Evolutionary conservation across 164 flowering plant genomes (phyloP), one percentile per base, ranked within the genome.

Genomic region (Sedum album): DNA sequence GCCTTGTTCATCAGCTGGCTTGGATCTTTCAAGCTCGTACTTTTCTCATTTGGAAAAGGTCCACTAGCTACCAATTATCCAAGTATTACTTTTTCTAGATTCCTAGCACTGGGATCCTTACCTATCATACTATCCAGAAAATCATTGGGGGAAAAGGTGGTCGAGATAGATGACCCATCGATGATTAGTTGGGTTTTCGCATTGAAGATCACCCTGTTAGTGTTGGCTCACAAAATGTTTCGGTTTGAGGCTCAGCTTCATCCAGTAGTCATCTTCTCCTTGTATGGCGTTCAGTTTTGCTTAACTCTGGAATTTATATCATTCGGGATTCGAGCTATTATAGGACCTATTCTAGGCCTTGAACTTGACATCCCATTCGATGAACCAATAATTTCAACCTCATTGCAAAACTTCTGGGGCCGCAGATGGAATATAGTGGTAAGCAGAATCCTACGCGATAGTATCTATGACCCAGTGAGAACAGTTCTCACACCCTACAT

Each of bases 371-470:
- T 3, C 13, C 30, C 9, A 10, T 53, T 53, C 60, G 7, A 53
- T 6, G 28, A 53, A 1, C 60, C 60, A 6, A 0, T 23, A 3
- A 10, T 53, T 13, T 53, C 60, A 7, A 53, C 60, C 28, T 53
- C 60, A 1, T 28, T 53, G 14, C 60, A 53, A 23, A 23, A 86
- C 60, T 86, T 85, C 68, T 85, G 91, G 91, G 86, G 91, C 0
- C 44, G 76, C 9, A 69, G 89, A 35, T 85, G 89, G 89, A 85
- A 85, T 71, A 39, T 82, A 28, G 77, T 76, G 79, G 85, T 75
- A 2, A 31, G 82, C 25, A 48, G 62, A 14, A 80, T 79, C n/a
- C 76, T 86, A 6, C 84, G 78, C 4, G 75, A 82, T 5, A 70
- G 79, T 23, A 85, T 87, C 0, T 85, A 82, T 26, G 68, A 68